These are phyloP conservation scores for Pythium aristosporum DNA, from an alignment of 352 stramenopile species.

Conservation along the genomic window DNA sequence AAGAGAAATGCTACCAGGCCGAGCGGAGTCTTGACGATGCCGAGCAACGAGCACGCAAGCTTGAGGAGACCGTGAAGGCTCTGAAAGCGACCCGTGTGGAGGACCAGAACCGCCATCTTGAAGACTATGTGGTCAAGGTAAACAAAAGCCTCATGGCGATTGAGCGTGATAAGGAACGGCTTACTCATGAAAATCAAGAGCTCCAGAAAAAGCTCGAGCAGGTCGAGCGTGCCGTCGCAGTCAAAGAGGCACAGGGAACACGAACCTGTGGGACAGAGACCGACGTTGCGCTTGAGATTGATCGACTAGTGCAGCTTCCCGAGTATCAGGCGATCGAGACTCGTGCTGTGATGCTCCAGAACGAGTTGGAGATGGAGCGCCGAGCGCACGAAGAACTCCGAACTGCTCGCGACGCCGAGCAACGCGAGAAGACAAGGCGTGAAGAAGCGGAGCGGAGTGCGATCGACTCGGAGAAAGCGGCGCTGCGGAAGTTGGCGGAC, in stretches of 20 bases:
- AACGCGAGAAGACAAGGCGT: background rate
- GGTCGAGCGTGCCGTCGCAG: slow-evolving; percentile 1
- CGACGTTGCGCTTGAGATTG: slow-evolving; percentile 3
- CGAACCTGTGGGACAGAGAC: slow-evolving; percentile 21
- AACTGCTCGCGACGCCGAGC: background rate
- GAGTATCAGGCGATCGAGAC: slow-evolving; percentile 15
- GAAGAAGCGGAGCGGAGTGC: background rate
- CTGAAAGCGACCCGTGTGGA: slow-evolving; percentile 14
- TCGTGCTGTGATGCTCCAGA: slow-evolving; percentile 6
- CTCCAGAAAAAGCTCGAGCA: slow-evolving; percentile 9
- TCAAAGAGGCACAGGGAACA: slow-evolving; percentile 2
- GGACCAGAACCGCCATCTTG: slow-evolving; percentile 13
- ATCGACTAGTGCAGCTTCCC: slow-evolving; percentile 7
- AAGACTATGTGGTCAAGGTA: slow-evolving; percentile 23
- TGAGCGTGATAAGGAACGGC: slow-evolving; percentile 17
- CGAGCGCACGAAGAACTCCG: background rate
- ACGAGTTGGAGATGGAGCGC: slow-evolving; percentile 12
- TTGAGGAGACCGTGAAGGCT: slow-evolving; percentile 2
- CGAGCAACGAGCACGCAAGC: slow-evolving; percentile 9
- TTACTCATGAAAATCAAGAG: slow-evolving; percentile 14
- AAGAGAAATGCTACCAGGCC: slow-evolving; percentile 29
- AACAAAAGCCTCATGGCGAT: slow-evolving; percentile 18
- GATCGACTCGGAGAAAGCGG: background rate
- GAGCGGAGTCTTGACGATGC: slow-evolving; percentile 1
- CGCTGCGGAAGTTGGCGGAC: background rate